Conservation (phyloP, 257 asterid species). For the Echium plantagineum region DNA sequence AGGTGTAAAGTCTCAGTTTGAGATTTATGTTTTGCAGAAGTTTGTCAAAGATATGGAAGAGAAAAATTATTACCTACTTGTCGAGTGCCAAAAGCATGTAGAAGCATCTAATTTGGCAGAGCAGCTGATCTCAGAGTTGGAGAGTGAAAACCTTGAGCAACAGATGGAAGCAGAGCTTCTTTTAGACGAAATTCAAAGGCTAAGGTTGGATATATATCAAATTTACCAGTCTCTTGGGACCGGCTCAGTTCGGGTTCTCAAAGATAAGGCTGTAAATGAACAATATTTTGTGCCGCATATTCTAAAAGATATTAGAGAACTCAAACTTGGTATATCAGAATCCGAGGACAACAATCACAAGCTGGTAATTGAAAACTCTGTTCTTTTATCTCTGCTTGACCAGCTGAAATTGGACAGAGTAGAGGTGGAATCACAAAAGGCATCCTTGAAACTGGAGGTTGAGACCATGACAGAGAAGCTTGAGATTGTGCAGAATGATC, state of each 20-base stretch:
- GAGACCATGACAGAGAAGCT: constrained; percentile 40
- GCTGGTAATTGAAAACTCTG: constrained; percentile 65
- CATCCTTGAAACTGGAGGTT: constrained; percentile 40
- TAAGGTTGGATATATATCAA: constrained; percentile 57
- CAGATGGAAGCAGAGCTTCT: constrained; percentile 82
- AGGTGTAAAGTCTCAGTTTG: constrained; percentile 72
- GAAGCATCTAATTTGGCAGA: constrained; percentile 83
- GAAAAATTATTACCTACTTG: constrained; percentile 51
- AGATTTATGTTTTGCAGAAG: constrained; percentile 71
- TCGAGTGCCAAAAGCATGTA: constrained; percentile 82
- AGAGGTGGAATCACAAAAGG: constrained; percentile 53
- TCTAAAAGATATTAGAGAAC: constrained; percentile 38
- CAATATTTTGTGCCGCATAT: constrained; percentile 35
- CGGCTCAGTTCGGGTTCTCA: constrained; percentile 18
- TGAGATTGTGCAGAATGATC: constrained; percentile 34
- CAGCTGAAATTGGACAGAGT: constrained; percentile 60
- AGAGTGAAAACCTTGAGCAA: constrained; percentile 88
- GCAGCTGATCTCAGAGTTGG: constrained; percentile 79
- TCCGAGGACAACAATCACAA: constrained; percentile 57
- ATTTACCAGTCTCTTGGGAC: constrained; percentile 55
- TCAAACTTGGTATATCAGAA: constrained; percentile 40
- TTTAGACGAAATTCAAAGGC: constrained; percentile 65
- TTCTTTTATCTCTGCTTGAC: constrained; percentile 54
- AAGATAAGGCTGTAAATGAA: constrained; percentile 46
- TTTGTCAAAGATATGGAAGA: constrained; percentile 89